These are phyloP conservation scores for Phyllosticta paracitricarpa DNA, from an alignment of 2,329 filamentous ascomycete species.

Conservation along the genomic window DNA sequence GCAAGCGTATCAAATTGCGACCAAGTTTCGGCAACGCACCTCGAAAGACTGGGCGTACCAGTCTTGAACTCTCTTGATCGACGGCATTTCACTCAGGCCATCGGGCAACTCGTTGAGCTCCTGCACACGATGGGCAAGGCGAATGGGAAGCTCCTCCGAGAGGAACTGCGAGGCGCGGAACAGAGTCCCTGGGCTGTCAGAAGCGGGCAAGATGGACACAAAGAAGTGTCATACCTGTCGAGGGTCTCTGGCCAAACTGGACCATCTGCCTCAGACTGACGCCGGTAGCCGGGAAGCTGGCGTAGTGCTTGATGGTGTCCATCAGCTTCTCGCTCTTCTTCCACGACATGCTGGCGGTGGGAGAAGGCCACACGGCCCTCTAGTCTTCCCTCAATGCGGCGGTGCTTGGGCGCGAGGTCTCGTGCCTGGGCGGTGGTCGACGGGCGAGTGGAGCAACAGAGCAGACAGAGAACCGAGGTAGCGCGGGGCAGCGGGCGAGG, in stretches of 20 bases:
- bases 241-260: conserved; percentile 91
- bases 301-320: conserved; percentile 96
- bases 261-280: conserved; percentile 94
- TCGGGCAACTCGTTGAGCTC: conserved; percentile 88
- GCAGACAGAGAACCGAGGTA: conserved; percentile 1
- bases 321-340: conserved; percentile 82
- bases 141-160: conserved; percentile 94
- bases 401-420: background rate
- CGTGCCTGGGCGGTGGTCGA: background rate
- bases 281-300: conserved; percentile 91
- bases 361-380: conserved; percentile 19
- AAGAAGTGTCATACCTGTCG: conserved; percentile 36
- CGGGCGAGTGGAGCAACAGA: background rate
- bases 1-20: background rate
- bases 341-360: conserved; percentile 68
- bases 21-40: conserved; percentile 48
- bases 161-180: conserved; percentile 98
- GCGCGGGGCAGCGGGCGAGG: background rate
- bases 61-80: conserved; percentile 86
- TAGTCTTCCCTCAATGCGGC: conserved; percentile 4
- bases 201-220: background rate
- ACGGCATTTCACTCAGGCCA: conserved; percentile 95
- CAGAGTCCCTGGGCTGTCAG: conserved; percentile 56
- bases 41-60: conserved; percentile 99
- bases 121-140: conserved; percentile 89